Evolutionary conservation across 352 stramenopile genomes (phyloP), one percentile per base, ranked within the genome.

Genomic region (Phytophthora meadii): DNA sequence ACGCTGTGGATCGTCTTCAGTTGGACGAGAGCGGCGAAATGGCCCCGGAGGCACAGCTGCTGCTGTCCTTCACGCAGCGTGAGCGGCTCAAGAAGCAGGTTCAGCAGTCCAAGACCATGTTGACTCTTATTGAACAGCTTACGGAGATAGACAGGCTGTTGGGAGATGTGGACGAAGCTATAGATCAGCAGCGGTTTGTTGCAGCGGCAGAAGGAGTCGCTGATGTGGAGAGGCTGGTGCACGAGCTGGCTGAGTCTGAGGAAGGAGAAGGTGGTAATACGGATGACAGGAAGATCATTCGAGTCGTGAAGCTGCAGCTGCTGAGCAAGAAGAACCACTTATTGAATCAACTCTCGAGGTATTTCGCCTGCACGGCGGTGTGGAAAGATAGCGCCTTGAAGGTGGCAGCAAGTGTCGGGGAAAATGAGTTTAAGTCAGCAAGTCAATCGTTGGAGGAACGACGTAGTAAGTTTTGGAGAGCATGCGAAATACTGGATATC

Each of bases 81-180:
- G 79, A 94, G 68, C 68, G 65, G 0, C 54, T 94, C 6, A 82
- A 79, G 68, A 65, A 73, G 28, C 81, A 94, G 45, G 79, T 89
- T 42, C 74, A 85, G 27, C 78, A 90, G 52, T 89, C 81, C 2
- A 78, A 76, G 27, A 70, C 56, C n/a, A 88, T 88, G 74, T 61
- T 94, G 40, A 36, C 62, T 57, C 69, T 89, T 12, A 79, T 90
- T 17, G 85, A 92, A 66, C 84, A 88, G n/a, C 69, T 94, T 10
- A 89, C 71, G 19, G 68, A 82, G 54, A 76, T 87, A 14, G 82
- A 93, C 47, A 68, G 73, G n/a, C 46, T 78, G 9, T 39, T 92
- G 0, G 54, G 61, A n/a, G 76, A 81, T 3, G 67, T 87, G 42
- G 80, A 93, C 42, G 60, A 65, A 5, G 68, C 71, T 22, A 76